Conservation (phyloP, 1,284 basidiomycete species). For the Mycena citricolor region DNA sequence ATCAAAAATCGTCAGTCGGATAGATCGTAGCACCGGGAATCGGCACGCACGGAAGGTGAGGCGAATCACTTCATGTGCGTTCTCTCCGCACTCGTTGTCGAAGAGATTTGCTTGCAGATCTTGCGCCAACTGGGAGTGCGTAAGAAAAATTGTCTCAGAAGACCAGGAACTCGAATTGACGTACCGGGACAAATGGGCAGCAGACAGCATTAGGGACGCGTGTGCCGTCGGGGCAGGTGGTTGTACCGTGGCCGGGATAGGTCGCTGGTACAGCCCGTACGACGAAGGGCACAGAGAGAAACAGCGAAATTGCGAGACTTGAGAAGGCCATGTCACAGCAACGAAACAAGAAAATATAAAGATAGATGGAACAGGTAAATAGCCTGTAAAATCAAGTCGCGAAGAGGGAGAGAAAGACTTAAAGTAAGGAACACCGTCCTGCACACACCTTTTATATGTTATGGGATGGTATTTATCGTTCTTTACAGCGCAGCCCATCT, state of each 20-base stretch:
- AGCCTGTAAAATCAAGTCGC: too few species aligned
- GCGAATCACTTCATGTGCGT: slow-evolving; percentile 10
- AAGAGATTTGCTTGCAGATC: slow-evolving; percentile 8
- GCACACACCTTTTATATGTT: too few species aligned
- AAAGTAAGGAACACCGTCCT: too few species aligned
- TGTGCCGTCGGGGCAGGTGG: slow-evolving; percentile 6
- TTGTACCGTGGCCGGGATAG: neutral
- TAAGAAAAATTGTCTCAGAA: neutral
- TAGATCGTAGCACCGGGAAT: slow-evolving; percentile 1
- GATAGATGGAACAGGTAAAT: too few species aligned
- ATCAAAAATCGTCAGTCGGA: neutral
- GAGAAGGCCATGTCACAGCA: too few species aligned
- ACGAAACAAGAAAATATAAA: too few species aligned
- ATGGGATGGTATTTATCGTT: too few species aligned
- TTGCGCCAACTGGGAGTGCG: slow-evolving; percentile 1
- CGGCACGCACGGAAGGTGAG: slow-evolving; percentile 4
- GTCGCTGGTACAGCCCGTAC: too few species aligned
- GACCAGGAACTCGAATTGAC: neutral
- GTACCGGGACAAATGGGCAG: slow-evolving; percentile 7
- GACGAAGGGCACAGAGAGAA: too few species aligned
- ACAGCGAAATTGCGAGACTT: too few species aligned
- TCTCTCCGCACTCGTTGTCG: slow-evolving; percentile 9
- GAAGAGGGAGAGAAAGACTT: too few species aligned
- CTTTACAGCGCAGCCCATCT: too few species aligned
- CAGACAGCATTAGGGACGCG: slow-evolving; percentile 4